Base-by-base conservation (phyloP, 305 asterid genomes). In the Rubia balearica region DNA sequence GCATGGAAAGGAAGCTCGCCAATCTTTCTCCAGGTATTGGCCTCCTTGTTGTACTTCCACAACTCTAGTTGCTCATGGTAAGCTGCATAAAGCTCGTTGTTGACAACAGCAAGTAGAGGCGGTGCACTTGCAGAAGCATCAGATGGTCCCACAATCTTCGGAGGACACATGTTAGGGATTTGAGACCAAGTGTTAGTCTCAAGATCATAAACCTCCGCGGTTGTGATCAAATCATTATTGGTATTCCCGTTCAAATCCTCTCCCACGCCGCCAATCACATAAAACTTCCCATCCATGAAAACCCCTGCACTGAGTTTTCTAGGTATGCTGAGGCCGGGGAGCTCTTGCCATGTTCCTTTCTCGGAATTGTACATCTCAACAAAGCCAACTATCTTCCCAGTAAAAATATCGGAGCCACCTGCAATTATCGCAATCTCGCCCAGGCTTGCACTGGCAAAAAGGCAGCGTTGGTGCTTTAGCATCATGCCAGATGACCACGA, bases 111-210 rank as follows among this genome's bases (percentile, higher is more conserved):
- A 33, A 92, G 82, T 73, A 92, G 60, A 0, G 98, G 98, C 8
- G 97, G 98, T 2, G 97, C 96, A 72, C 82, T 87, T 5, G 89
- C 84, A 0, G 85, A 79, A 12, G 83, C 86, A 1, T 71, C 73
- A 11, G 80, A 74, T 3, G 74, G 78, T 9, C 86, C 84, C 30
- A 14, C 8, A 1, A 61, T 51, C 9, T 82, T 79, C 73, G 81
- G 85, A n/a, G 95, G 96, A 63, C 85, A 87, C 96, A 90, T 92
- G 61, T 92, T 74, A 0, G 90, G 95, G 22, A 92, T 84, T 74
- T 84, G 89, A 0, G 76, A 75, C 98, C 96, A 92, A 22, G 79
- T 79, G 51, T 64, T 79, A 0, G 96, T 81, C 24, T 65, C 82
- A 73, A 83, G 40, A 74, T 92, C 68, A 65, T 77, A 92, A 24